These are phyloP conservation scores for Tetragonia tetragonoides DNA, from an alignment of 148 eudicot genomes.

Conservation along the genomic window DNA sequence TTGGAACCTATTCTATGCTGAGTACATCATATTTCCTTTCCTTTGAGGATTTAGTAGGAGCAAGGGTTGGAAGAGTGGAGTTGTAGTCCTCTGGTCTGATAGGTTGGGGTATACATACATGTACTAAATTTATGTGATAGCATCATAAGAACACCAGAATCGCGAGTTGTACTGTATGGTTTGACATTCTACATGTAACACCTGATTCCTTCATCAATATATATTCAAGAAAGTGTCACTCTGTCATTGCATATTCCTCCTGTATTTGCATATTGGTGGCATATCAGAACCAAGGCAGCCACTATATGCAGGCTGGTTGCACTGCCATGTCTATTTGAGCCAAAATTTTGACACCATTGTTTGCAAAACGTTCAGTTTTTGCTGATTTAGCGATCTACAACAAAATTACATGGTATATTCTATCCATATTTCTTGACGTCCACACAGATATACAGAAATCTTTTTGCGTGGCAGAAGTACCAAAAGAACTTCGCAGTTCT, in stretches of 20 bases:
- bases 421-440: too few species aligned
- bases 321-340: too few species aligned
- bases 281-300: neutral
- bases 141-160: neutral
- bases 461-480: neutral
- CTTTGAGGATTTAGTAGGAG: constrained; percentile 29
- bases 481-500: constrained; percentile 1
- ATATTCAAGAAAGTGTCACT: too few species aligned
- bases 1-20: constrained; percentile 91
- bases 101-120: neutral
- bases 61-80: neutral
- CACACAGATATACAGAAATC: too few species aligned
- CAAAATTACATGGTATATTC: too few species aligned
- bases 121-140: constrained; percentile 2
- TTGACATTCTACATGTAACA: neutral
- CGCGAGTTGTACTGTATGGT: neutral
- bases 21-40: constrained; percentile 82
- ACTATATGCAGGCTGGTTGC: too few species aligned
- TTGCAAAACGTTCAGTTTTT: neutral
- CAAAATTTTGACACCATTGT: neutral
- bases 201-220: too few species aligned
- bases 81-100: neutral
- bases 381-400: too few species aligned
- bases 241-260: too few species aligned
- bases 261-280: too few species aligned